A percentile compares a stretch with the other conserved stretches of the same genome.
phyloP scores from a whole-genome alignment of 2,329 filamentous ascomycete genomes.

The Sporothrix mexicana region DNA sequence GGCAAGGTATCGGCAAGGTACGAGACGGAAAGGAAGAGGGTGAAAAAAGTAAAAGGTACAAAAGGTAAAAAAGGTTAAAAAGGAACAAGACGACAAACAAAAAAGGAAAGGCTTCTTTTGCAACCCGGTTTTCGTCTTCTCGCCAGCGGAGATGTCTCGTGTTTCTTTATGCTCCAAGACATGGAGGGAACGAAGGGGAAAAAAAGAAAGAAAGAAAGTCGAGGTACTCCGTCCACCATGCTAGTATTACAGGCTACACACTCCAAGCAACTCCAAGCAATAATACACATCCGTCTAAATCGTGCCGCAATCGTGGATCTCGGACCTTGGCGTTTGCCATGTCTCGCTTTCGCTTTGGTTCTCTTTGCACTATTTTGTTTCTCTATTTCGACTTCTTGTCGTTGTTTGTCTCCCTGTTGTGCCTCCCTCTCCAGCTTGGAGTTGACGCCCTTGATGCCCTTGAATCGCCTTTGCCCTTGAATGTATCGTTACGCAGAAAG shows the following conservation, averaged over 20 bases:
- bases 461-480: no score
- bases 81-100: no score
- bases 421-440: no score
- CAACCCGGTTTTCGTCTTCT: not conserved
- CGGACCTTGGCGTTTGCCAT: not conserved
- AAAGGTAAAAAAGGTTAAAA: not conserved
- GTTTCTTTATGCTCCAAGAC: conserved; percentile 4
- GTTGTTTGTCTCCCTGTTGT: not conserved
- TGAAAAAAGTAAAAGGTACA: not conserved
- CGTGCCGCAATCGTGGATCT: conserved; percentile 14
- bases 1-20: not conserved
- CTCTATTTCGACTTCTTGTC: not conserved
- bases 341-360: not conserved
- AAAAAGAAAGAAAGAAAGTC: no score
- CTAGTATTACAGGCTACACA: not conserved
- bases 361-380: not conserved
- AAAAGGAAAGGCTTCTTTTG: not conserved
- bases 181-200: not conserved
- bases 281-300: no score
- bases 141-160: not conserved
- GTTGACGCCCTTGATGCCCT: no score
- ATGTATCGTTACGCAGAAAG: conserved; percentile 10
- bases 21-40: not conserved
- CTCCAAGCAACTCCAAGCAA: not conserved
- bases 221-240: not conserved